These are phyloP conservation scores for Letharia lupina DNA, from an alignment of 495 filamentous ascomycete species.

Conservation along the genomic window DNA sequence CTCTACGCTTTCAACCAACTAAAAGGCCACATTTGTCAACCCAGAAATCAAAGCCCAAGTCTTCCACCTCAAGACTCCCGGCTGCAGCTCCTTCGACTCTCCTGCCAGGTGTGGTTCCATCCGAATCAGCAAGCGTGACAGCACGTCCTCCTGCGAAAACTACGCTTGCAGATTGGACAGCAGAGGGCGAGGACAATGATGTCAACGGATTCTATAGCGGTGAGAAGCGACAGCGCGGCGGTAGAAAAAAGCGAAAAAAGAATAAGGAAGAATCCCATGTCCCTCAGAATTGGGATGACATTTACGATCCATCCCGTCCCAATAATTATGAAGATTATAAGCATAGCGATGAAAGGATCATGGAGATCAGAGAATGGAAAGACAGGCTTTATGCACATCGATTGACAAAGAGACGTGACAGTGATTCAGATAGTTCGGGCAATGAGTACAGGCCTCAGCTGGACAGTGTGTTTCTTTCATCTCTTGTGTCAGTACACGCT, in stretches of 20 bases:
- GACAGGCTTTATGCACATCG: slow-evolving; percentile 71
- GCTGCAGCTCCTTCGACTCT: slow-evolving; percentile 25
- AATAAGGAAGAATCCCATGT: slow-evolving; percentile 50
- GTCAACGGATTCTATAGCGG: slow-evolving; percentile 52
- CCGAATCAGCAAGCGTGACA: background rate
- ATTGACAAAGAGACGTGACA: slow-evolving; percentile 42
- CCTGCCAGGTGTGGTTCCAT: slow-evolving; percentile 9
- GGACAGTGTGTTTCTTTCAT: slow-evolving; percentile 40
- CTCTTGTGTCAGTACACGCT: background rate
- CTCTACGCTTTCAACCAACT: slow-evolving; percentile 82
- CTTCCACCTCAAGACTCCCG: slow-evolving; percentile 29
- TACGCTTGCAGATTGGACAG: slow-evolving; percentile 78
- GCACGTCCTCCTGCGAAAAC: slow-evolving; percentile 41
- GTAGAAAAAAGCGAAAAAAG: slow-evolving; percentile 85
- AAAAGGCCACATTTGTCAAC: slow-evolving; percentile 61
- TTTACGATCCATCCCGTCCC: slow-evolving; percentile 78
- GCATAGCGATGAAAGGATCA: slow-evolving; percentile 72
- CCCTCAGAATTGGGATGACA: slow-evolving; percentile 82
- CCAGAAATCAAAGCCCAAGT: slow-evolving; percentile 63
- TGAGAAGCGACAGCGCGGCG: slow-evolving; percentile 65
- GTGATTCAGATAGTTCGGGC: slow-evolving; percentile 51
- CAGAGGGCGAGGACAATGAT: slow-evolving; percentile 62
- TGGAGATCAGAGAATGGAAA: slow-evolving; percentile 82
- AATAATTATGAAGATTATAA: slow-evolving; percentile 84
- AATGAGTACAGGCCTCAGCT: slow-evolving; percentile 38